Base-by-base conservation (phyloP, 225 moss, liverwort and hornwort species). In the Pseudoscleropodium purum region DNA sequence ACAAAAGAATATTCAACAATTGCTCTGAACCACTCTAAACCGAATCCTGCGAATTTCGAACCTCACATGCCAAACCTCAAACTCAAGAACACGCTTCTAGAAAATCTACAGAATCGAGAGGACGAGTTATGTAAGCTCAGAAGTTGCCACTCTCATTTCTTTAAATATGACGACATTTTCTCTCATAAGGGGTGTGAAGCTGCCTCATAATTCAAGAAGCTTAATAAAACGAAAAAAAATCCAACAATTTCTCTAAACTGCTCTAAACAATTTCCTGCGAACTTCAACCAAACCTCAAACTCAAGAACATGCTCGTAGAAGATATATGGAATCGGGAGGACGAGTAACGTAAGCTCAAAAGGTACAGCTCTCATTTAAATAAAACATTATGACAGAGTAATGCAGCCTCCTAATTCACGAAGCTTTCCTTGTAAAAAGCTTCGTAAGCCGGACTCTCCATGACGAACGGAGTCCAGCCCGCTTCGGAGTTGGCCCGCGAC, bases 381-480 rank as follows among this genome's bases (percentile, higher is more conserved):
- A 37, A 69, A 74, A 34, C 45, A 74, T 7, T 16, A 65, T 56
- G 11, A 85, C 41, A 49, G 67, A 52, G 79, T 45, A 79, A 84
- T 70, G 63, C 54, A 16, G 52, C 21, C 84, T 72, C 72, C n/a
- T 41, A 76, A 87, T 67, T 59, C 67, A 47, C 80, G 74, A 80
- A 69, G 69, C 83, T 83, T 86, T 94, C 96, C 95, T 94, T 93
- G 86, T 97, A 98, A 70, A 96, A 98, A 41, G 91, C 89, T 87
- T 96, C 96, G 72, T 93, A 98, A 15, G 98, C 93, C 41, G 94
- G 86, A 88, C 96, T 96, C 89, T 98, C 97, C 95, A 95, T 95
- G 85, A 96, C 89, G 86, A 98, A 98, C 52, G 98, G 94, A 84
- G 93, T 94, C 98, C 98, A 98, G 36, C 98, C 96, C 26, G 91